phyloP scores from a whole-genome alignment of 2,329 filamentous ascomycete genomes.

The Huntiella bhutanensis region DNA sequence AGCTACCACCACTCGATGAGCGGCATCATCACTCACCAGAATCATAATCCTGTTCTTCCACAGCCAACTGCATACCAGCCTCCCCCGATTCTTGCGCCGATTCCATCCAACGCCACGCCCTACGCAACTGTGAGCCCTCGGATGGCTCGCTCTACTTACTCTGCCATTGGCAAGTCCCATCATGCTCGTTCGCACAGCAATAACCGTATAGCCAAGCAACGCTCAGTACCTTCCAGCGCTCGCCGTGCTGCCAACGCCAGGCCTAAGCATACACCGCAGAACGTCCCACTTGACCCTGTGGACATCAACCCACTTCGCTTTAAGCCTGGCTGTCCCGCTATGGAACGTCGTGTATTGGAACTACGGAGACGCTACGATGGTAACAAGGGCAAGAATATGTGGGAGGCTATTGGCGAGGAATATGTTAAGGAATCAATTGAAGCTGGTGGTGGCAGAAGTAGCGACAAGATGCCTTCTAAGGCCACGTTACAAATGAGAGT shows the following conservation, averaged over 20 bases:
- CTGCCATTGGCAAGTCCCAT: no score
- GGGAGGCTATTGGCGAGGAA: constrained; percentile 31
- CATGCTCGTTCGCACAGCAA: neutral
- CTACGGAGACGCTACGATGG: constrained; percentile 26
- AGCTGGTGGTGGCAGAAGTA: neutral
- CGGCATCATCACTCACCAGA: no score
- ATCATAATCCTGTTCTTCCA: no score
- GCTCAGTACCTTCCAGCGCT: neutral
- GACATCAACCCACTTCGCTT: constrained; percentile 19
- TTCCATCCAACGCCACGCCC: no score
- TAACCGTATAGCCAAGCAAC: neutral
- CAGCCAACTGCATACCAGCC: no score
- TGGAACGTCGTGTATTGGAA: constrained; percentile 30
- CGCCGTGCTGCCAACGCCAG: neutral
- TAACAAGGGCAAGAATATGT: constrained; percentile 38
- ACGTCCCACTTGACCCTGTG: neutral
- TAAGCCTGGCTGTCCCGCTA: constrained; percentile 26
- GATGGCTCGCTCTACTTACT: no score
- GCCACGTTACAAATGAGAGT: constrained; percentile 39
- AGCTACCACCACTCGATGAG: no score
- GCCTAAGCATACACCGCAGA: constrained; percentile 1
- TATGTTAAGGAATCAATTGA: constrained; percentile 16
- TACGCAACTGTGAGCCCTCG: no score
- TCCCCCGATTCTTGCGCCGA: no score
- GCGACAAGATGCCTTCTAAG: constrained; percentile 23